Base-by-base conservation (phyloP, 2,329 filamentous ascomycete species). In the Sphaerulina vaccinii region DNA sequence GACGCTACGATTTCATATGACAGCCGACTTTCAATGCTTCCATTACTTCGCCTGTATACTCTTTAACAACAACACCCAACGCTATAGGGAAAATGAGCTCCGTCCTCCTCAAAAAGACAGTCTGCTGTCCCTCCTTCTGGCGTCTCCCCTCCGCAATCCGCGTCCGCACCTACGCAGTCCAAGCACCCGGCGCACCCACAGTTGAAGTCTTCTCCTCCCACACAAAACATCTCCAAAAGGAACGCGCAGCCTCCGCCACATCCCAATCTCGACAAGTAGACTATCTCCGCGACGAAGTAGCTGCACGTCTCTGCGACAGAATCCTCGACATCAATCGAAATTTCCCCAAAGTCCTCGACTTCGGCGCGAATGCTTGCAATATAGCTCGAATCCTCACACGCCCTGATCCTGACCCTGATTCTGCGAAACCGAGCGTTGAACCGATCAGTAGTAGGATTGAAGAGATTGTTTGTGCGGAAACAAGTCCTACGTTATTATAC, bases 331-430 rank as follows among this genome's bases (percentile, higher is more conserved):
- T 99, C 75, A 96, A 95, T 64, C 87, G 93, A 24, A 79, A 84
- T 51, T 96, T 95, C 64, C 82, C 87, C 38, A 80, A 83, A 59
- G 90, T 90, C 19, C 86, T 99, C 55, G 93, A 99, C 70, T 84
- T 96, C 24, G 93, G 93, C 56, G 92, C 93, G 56, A 96, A 97
- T 70, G 89, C 92, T 56, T 96, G 92, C 79, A 95, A 96, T 71
- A 84, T 99, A 55, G 91, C 91, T 16, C 84, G 86, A 57, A 87
- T 88, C 51, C 80, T 97, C 39, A 86, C 86, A 1, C 54, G 56
- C 16, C 62, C 77, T 43, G 76, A 84, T 57, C 78, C 83, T 51
- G 83, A 89, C 66, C 82, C 83, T 1, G 84, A 88, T 65, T 79
- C 78, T 6, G 78, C 80, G 60, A 75, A 73, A 44, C 80, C 84